A percentile compares a stretch with the other conserved stretches of the same genome.
Evolutionary conservation across 208 protist species (phyloP).

Genomic region (Crithidia mellificae): DNA sequence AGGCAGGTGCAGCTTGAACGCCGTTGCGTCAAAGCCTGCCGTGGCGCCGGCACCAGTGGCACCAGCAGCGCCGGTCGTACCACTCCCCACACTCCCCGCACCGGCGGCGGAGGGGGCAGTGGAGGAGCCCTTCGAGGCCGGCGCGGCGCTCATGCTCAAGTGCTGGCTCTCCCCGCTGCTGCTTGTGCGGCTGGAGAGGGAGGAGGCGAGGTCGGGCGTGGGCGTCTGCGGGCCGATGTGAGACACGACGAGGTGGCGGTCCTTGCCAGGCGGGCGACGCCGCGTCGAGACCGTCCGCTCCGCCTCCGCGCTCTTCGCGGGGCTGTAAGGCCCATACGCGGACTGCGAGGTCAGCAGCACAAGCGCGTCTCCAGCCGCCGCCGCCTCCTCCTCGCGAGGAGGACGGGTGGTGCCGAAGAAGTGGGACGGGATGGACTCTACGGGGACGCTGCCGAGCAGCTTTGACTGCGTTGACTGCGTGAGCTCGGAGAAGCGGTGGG

Average conservation of each 20-base stretch:
- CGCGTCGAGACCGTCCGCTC: conserved; percentile 31
- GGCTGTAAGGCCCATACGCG: conserved; percentile 48
- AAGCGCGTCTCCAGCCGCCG: no score
- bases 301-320: conserved; percentile 18
- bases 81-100: no score
- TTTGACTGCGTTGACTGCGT: conserved; percentile 47
- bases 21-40: conserved; percentile 7
- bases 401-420: conserved; percentile 39
- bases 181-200: conserved; percentile 40
- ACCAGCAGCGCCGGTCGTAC: background rate
- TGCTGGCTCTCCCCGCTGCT: conserved; percentile 31
- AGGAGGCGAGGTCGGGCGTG: conserved; percentile 22
- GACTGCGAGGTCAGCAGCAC: conserved; percentile 44
- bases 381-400: background rate
- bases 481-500: conserved; percentile 74
- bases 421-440: conserved; percentile 61
- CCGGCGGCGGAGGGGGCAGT: conserved; percentile 8
- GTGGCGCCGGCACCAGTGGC: background rate
- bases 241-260: conserved; percentile 25
- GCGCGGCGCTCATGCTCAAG: background rate
- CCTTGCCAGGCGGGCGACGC: conserved; percentile 26
- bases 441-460: conserved; percentile 56
- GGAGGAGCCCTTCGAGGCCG: conserved; percentile 12
- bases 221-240: conserved; percentile 23
- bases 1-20: conserved; percentile 68